Conservation (phyloP, 1,284 basidiomycete genomes). For the Mycena citricolor region DNA sequence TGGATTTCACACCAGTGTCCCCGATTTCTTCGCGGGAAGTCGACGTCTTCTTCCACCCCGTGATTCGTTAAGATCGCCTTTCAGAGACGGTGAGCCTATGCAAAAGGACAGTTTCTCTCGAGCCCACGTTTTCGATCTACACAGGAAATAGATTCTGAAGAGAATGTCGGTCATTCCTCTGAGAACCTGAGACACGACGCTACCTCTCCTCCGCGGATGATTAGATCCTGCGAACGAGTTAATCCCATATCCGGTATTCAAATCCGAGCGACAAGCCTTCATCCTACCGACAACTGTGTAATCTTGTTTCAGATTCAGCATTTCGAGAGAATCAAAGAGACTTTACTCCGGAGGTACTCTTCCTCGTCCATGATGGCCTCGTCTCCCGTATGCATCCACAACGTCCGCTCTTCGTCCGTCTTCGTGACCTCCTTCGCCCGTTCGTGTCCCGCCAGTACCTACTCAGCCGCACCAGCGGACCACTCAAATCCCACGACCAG, state of each 20-base stretch:
- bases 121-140: slow-evolving; percentile 74
- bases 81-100: no score
- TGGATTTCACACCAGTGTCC: slow-evolving; percentile 49
- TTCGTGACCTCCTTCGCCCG: slow-evolving; percentile 69
- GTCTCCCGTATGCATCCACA: slow-evolving; percentile 89
- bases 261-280: slow-evolving; percentile 46
- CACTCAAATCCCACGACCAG: neutral
- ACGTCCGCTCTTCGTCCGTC: slow-evolving; percentile 48
- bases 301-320: no score
- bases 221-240: slow-evolving; percentile 61
- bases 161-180: neutral
- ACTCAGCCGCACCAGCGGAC: neutral
- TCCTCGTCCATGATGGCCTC: slow-evolving; percentile 81
- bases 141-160: slow-evolving; percentile 79
- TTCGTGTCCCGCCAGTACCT: slow-evolving; percentile 79
- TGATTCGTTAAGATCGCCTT: slow-evolving; percentile 48
- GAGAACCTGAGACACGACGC: neutral
- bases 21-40: slow-evolving; percentile 61
- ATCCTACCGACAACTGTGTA: slow-evolving; percentile 75
- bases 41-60: slow-evolving; percentile 71
- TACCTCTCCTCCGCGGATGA: slow-evolving; percentile 86
- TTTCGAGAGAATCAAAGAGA: slow-evolving; percentile 4
- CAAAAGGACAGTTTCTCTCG: no score
- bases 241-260: no score
- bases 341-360: slow-evolving; percentile 72